Evolutionary conservation across 768 basidiomycete genomes (phyloP), one percentile per base, ranked within the genome.

Genomic region (Boletellus sp.): DNA sequence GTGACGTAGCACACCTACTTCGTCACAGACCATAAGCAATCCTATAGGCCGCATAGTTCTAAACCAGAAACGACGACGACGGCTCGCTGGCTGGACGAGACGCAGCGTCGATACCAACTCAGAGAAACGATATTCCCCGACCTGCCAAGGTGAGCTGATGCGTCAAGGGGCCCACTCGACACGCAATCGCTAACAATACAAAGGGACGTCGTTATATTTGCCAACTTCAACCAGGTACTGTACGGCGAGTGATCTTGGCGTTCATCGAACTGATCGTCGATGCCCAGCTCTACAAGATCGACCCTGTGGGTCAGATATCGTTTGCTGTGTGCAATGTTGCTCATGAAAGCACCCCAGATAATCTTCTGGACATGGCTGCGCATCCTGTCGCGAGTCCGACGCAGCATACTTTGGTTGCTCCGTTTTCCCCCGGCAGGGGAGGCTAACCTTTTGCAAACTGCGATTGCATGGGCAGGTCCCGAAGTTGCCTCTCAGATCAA

Each of bases 401-500:
- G 70, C 16, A 78, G 78, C 47, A 72, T 79, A 44, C 69, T 79
- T n/a, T 79, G 78, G 78, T 64, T 79, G 1, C 67, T 79, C 39
- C 77, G 78, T 20, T 79, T 79, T 53, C 78, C 78, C 7, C 63
- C 69, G 1, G 64, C 75, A 8, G 78, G 75, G 37, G 78, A 79
- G 44, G 60, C 66, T 45, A 72, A 79, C 50, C 62, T 79, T 31
- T 55, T 71, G 26, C 70, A 72, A 35, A 67, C 70, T 3, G 78
- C 78, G 2, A 46, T 40, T 32, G 52, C 63, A 33, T 78, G 78
- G 78, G 78, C 73, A 7, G 74, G 75, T 1, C 50, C 70, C 12
- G 75, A 76, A 20, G 67, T 78, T 35, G 72, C 77, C 4, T 63
- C 71, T 38, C 72, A 78, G 4, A 66, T 79, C 31, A 61, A 67